Conservation (phyloP, 1,284 basidiomycete species). For the Pholiota adiposa region DNA sequence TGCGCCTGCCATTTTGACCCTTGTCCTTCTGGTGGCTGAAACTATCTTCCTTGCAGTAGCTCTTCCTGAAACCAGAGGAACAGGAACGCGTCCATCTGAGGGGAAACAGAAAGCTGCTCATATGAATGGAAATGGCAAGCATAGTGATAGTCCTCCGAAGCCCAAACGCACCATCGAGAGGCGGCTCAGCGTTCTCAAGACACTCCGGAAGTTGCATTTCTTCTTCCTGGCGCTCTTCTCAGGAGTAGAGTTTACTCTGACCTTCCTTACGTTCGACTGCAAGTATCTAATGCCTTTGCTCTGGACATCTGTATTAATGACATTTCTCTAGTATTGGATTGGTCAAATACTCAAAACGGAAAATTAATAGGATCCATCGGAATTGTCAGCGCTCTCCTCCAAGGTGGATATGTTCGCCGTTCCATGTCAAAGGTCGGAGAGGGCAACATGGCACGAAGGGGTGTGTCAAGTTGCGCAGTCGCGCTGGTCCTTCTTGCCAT, state of each 20-base stretch:
- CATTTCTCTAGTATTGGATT: conserved; percentile 70
- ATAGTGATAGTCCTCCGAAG: conserved; percentile 12
- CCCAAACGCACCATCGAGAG: conserved; percentile 45
- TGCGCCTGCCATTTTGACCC: conserved; percentile 77
- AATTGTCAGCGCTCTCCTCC: conserved; percentile 83
- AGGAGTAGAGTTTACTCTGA: conserved; percentile 90
- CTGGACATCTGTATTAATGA: conserved; percentile 4
- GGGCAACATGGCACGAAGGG: conserved; percentile 77
- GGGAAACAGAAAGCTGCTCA: conserved; percentile 27
- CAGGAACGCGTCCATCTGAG: conserved; percentile 26
- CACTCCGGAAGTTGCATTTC: conserved; percentile 74
- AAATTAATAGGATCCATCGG: conserved; percentile 87
- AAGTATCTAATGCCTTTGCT: conserved; percentile 35
- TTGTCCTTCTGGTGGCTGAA: conserved; percentile 71
- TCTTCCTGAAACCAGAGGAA: conserved; percentile 78
- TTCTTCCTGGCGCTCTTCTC: conserved; percentile 88
- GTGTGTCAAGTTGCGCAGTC: conserved; percentile 71
- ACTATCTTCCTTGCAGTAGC: conserved; percentile 74
- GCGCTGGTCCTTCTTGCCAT: conserved; percentile 72
- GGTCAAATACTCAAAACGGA: conserved; percentile 90
- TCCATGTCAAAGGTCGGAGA: conserved; percentile 74
- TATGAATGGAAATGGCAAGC: conserved; percentile 18
- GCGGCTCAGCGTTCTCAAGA: conserved; percentile 54
- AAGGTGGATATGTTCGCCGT: conserved; percentile 90
- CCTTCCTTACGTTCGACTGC: conserved; percentile 89